Base-by-base conservation (phyloP, 768 basidiomycete species). In the Agaricus bisporus region DNA sequence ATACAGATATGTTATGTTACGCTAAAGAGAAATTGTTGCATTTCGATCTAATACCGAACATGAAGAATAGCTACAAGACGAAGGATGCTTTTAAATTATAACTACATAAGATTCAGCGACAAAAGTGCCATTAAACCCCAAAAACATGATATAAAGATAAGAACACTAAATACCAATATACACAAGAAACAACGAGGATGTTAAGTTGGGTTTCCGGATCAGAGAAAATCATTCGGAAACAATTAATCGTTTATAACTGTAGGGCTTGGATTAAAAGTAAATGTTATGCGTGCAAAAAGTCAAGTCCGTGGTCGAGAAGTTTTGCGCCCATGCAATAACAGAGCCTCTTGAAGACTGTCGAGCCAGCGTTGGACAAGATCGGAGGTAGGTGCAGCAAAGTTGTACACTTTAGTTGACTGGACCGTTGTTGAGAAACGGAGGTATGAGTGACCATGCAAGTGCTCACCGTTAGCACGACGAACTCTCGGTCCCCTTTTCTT, bases 401-500 rank as follows among this genome's bases (percentile, higher is more conserved):
- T 68, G 54, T 70, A 71, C 26, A 69, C 73, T 60, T 76, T 82
- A 6, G 75, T 68, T 18, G 74, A 67, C 81, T 83, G 55, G 15
- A 45, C 18, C 18, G 11, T 6, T 18, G 18, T 14, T n/a, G 45
- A 52, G 43, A 45, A 25, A 17, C 15, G 25, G n/a, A 29, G 26
- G 17, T 6, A 47, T 37, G 10, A 22, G 20, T 12, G 25, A 20
- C 29, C 1, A 15, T 5, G 15, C 9, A 44, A 44, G 15, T 25
- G 18, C 81, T 62, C 56, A 86, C 84, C 39, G 83, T 82, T 59
- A 83, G 65, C 35, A 86, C 73, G 14, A 79, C 75, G 61, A 86
- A 83, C 61, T 82, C 80, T 36, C 78, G 69, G 50, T 80, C 81
- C 44, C 79, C 70, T 60, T 81, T 82, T 25, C 71, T 66, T 51